Evolutionary conservation across 768 basidiomycete genomes (phyloP), one percentile per base, ranked within the genome.

Genomic region (Clitopilus passeckerianus): DNA sequence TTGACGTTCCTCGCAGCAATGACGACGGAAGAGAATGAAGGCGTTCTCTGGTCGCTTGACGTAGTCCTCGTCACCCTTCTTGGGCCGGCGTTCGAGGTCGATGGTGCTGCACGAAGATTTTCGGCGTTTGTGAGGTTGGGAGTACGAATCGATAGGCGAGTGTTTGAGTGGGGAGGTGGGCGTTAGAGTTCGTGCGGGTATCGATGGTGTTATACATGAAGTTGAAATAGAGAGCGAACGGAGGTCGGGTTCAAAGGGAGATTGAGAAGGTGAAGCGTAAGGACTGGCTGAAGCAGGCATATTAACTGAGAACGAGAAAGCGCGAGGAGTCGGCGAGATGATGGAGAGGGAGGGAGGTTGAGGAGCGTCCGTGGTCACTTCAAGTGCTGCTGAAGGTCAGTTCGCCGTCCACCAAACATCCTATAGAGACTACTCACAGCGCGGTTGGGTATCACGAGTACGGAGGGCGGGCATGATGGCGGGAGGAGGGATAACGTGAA

Each of bases 21-120:
- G 85, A 65, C 89, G 82, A 57, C 90, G 84, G 81, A 91, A 91
- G 58, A 91, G 80, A 70, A 91, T 91, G 77, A 91, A 91, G 7
- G 90, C 90, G 67, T 91, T 91, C 74, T 90, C 87, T 1, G 89
- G 90, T 44, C 90, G 85, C 72, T 90, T 90, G 76, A 91, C 85
- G 68, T 91, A 91, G 71, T 89, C 88, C 54, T 88, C 87, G 72
- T 91, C 89, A 65, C 90, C 89, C 76, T 86, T 86, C 73, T 77
- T 84, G 61, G 86, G 81, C 60, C 81, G 72, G 63, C 83, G 83
- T 61, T 86, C 85, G 66, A 74, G 66, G 70, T 77, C 77, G 46
- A 50, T 50, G 67, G 70, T 78, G 66, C 74, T 73, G 56, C 75
- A 78, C 50, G 78, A 77, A 30, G 78, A 79, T 68, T 83, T 85